These are phyloP conservation scores for Arabidopsis suecica DNA, from an alignment of 345 rosid species.

Conservation along the genomic window DNA sequence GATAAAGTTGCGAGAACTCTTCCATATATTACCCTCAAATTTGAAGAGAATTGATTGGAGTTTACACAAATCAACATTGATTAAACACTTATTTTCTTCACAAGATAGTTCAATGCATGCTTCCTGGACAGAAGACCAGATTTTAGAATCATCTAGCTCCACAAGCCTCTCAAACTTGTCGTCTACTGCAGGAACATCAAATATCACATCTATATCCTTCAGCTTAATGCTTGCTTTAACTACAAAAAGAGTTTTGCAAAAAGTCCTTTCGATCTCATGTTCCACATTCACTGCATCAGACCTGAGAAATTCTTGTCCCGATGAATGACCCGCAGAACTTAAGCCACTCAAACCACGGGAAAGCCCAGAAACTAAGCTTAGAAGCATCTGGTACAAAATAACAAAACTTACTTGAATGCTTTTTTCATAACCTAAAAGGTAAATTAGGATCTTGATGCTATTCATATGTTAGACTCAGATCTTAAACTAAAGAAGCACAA, in stretches of 20 bases:
- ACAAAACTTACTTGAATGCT: conserved; percentile 36
- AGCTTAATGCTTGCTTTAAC: conserved; percentile 60
- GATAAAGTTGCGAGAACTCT: conserved; percentile 51
- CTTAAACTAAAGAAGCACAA: conserved; percentile 16
- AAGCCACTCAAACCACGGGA: conserved; percentile 50
- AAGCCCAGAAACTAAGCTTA: conserved; percentile 55
- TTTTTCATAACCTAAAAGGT: conserved; percentile 16
- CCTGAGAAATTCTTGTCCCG: conserved; percentile 50
- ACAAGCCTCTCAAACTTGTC: conserved; percentile 42
- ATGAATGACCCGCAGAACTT: conserved; percentile 45
- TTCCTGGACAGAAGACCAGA: conserved; percentile 64
- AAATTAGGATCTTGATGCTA: conserved; percentile 30
- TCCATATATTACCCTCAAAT: conserved; percentile 53
- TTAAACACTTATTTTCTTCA: conserved; percentile 59
- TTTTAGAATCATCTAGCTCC: conserved; percentile 54
- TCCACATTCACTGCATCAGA: conserved; percentile 49
- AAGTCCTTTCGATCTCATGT: conserved; percentile 44
- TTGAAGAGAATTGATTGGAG: conserved; percentile 59
- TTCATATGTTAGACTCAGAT: conserved; percentile 23
- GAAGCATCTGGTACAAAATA: conserved; percentile 63
- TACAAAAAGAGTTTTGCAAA: conserved; percentile 45
- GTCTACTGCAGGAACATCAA: conserved; percentile 56
- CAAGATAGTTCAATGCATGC: conserved; percentile 51
- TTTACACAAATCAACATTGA: conserved; percentile 52
- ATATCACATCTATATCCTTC: conserved; percentile 62